These are phyloP conservation scores for Lentinula raphanica DNA, from an alignment of 768 basidiomycete species.

Conservation along the genomic window DNA sequence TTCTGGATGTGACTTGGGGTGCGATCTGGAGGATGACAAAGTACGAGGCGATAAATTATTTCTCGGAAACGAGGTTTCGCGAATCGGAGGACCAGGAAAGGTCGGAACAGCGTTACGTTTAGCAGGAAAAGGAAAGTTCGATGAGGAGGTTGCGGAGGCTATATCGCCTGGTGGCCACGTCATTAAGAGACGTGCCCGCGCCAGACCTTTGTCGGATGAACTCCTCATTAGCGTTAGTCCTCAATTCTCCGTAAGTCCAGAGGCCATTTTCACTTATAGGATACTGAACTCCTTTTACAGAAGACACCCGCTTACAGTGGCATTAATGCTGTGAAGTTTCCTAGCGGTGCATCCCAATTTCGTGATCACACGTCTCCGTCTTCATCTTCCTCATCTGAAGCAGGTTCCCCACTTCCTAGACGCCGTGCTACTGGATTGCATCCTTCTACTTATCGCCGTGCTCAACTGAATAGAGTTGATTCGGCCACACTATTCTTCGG, in stretches of 20 bases:
- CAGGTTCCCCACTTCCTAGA: conserved; percentile 49
- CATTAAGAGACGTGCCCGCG: conserved; percentile 67
- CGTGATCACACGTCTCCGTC: conserved; percentile 33
- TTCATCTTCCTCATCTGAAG: conserved; percentile 42
- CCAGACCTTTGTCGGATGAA: conserved; percentile 66
- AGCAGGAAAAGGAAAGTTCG: conserved; percentile 27
- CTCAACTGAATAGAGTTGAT: conserved; percentile 45
- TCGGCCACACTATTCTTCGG: conserved; percentile 66
- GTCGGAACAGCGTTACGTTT: conserved; percentile 12
- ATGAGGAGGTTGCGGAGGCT: conserved; percentile 60
- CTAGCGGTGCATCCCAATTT: conserved; percentile 31
- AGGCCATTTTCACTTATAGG: not conserved
- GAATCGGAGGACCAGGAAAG: conserved; percentile 18
- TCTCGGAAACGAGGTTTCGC: conserved; percentile 17
- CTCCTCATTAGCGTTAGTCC: conserved; percentile 48
- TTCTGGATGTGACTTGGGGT: conserved; percentile 45
- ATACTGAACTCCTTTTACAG: not conserved
- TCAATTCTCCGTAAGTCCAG: conserved; percentile 37
- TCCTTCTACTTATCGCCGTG: conserved; percentile 20
- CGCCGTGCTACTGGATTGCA: conserved; percentile 43
- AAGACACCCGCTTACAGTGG: conserved; percentile 16
- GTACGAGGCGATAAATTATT: conserved; percentile 28
- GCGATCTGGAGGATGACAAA: conserved; percentile 26
- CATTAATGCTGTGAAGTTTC: conserved; percentile 34
- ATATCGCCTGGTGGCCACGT: conserved; percentile 77